Evolutionary conservation across 257 asterid species (phyloP).

Genomic region (Penstemon barbatus): DNA sequence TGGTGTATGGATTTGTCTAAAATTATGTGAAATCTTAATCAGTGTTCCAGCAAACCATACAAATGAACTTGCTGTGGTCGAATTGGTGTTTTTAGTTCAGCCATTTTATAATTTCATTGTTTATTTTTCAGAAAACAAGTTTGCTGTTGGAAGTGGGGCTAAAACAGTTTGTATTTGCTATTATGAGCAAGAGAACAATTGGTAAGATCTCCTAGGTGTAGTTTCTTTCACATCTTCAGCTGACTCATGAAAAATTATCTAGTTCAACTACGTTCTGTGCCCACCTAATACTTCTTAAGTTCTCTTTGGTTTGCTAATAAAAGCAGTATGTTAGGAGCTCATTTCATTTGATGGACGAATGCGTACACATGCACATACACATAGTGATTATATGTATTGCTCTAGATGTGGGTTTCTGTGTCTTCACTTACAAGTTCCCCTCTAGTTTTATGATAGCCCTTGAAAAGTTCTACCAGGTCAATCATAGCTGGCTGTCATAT

Average conservation of each 20-base stretch:
- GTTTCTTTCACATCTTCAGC: slow-evolving; percentile 16
- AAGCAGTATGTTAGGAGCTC: slow-evolving; percentile 9
- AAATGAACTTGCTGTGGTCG: background rate
- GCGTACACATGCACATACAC: background rate
- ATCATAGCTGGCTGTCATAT: background rate
- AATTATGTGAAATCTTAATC: too few relatives aligned
- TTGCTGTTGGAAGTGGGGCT: slow-evolving; percentile 99
- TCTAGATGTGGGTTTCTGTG: too few relatives aligned
- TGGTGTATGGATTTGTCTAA: too few relatives aligned
- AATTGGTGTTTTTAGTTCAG: slow-evolving; percentile 18
- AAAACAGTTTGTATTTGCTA: slow-evolving; percentile 98
- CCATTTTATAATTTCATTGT: slow-evolving; percentile 21
- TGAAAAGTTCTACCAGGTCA: background rate
- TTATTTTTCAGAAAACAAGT: slow-evolving; percentile 79
- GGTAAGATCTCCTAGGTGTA: slow-evolving; percentile 50
- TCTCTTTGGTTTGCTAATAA: slow-evolving; percentile 1
- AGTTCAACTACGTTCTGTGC: slow-evolving; percentile 3
- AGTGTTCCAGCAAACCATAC: background rate
- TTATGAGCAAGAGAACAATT: slow-evolving; percentile 98
- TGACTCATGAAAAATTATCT: background rate
- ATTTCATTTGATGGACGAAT: slow-evolving; percentile 1
- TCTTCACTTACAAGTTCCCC: too few relatives aligned
- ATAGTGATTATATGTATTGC: too few relatives aligned
- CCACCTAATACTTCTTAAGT: slow-evolving; percentile 8
- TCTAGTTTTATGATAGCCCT: background rate